Evolutionary conservation across 352 stramenopile genomes (phyloP).

Genomic region (Phytophthora syringae): DNA sequence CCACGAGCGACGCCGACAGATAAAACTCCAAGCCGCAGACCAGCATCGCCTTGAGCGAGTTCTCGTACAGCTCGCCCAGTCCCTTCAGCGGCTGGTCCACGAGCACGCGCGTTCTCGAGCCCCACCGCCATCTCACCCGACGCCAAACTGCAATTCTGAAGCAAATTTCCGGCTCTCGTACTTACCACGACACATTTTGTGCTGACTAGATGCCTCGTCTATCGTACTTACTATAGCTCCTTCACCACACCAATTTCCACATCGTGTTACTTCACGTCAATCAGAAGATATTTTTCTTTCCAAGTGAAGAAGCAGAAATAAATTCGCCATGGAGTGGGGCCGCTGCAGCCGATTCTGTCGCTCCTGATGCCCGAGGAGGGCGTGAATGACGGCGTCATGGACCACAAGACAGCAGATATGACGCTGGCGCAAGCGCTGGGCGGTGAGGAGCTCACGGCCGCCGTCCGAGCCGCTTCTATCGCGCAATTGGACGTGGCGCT

Average conservation of each 20-base stretch:
- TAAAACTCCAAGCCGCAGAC: slow-evolving; percentile 71
- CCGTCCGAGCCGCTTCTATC: slow-evolving; percentile 57
- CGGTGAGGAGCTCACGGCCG: slow-evolving; percentile 51
- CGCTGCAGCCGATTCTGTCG: slow-evolving; percentile 55
- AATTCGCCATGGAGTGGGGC: slow-evolving; percentile 55
- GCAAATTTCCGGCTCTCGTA: slow-evolving; percentile 9
- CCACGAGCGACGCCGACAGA: slow-evolving; percentile 70
- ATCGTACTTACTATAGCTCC: slow-evolving; percentile 15
- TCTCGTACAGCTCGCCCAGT: slow-evolving; percentile 50
- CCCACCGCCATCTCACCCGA: slow-evolving; percentile 11
- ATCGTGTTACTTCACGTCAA: slow-evolving; percentile 3
- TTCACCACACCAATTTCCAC: slow-evolving; percentile 11
- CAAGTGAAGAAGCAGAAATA: background rate
- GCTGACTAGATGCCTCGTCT: slow-evolving; percentile 20
- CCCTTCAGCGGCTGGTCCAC: slow-evolving; percentile 48
- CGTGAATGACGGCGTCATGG: slow-evolving; percentile 40
- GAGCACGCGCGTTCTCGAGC: slow-evolving; percentile 37
- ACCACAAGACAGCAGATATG: slow-evolving; percentile 58
- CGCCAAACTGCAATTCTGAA: slow-evolving; percentile 27
- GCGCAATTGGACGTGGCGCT: slow-evolving; percentile 68
- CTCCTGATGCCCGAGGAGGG: slow-evolving; percentile 48
- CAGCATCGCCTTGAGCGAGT: slow-evolving; percentile 70
- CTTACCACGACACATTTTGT: background rate
- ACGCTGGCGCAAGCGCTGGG: slow-evolving; percentile 49
- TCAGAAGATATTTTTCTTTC: slow-evolving; percentile 14